Conservation (phyloP, 495 filamentous ascomycete species). For the Diplogelasinospora grovesii region DNA sequence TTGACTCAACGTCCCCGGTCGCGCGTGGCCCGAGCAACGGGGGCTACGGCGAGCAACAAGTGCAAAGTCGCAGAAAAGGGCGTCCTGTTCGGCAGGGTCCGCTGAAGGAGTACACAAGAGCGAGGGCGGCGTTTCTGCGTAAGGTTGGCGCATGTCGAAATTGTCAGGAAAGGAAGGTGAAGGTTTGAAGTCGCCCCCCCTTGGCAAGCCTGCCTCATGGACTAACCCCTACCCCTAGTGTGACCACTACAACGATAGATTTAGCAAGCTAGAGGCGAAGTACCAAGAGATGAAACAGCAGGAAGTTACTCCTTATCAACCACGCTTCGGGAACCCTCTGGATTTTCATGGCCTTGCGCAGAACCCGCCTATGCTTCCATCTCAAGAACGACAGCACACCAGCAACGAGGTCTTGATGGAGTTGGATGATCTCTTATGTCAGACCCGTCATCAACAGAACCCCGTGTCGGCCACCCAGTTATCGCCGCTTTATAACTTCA, state of each 20-base stretch:
- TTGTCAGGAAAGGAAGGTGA: constrained; percentile 19
- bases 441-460: background rate
- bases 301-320: background rate
- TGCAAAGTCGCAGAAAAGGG: background rate
- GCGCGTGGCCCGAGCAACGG: constrained; percentile 1
- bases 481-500: background rate
- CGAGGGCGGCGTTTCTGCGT: constrained; percentile 20
- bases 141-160: constrained; percentile 19
- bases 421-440: background rate
- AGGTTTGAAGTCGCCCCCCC: constrained; percentile 8
- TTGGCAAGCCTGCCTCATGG: background rate
- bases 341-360: constrained; percentile 8
- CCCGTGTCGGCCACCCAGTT: background rate
- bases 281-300: constrained; percentile 6
- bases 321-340: background rate
- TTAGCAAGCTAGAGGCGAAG: constrained; percentile 3
- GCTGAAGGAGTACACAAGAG: constrained; percentile 6
- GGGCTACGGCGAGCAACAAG: constrained; percentile 3
- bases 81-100: constrained; percentile 15
- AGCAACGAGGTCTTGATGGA: constrained; percentile 1
- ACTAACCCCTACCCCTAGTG: constrained; percentile 5
- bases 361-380: background rate
- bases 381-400: background rate
- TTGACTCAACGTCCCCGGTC: constrained; percentile 14
- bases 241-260: constrained; percentile 6